Evolutionary conservation across 352 stramenopile species (phyloP).

Genomic region (Pythium scleroteichum): DNA sequence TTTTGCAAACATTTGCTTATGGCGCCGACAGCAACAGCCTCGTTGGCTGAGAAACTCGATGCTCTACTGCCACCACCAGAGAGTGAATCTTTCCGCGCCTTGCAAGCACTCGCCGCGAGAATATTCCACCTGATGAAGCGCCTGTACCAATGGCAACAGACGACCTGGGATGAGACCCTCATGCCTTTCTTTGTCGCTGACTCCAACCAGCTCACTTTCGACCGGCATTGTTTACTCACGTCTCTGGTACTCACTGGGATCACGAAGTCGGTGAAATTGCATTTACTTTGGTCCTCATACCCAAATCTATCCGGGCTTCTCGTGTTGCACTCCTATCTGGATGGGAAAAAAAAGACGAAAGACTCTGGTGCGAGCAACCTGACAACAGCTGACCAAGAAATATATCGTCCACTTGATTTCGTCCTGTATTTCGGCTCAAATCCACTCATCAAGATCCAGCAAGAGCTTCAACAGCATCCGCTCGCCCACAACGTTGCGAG

Average conservation of each 20-base stretch:
- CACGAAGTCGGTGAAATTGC: slow-evolving; percentile 58
- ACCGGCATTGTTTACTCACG: slow-evolving; percentile 56
- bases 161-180: slow-evolving; percentile 40
- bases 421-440: slow-evolving; percentile 60
- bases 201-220: slow-evolving; percentile 39
- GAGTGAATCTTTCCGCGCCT: slow-evolving; percentile 5
- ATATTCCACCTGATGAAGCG: slow-evolving; percentile 66
- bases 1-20: slow-evolving; percentile 55
- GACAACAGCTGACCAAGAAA: slow-evolving; percentile 13
- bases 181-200: slow-evolving; percentile 45
- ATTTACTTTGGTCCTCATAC: slow-evolving; percentile 61
- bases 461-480: slow-evolving; percentile 52
- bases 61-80: slow-evolving; percentile 16
- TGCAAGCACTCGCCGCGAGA: slow-evolving; percentile 34
- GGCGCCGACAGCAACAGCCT: slow-evolving; percentile 2
- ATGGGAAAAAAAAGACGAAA: slow-evolving; percentile 19
- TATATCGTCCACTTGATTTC: slow-evolving; percentile 52
- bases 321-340: slow-evolving; percentile 39
- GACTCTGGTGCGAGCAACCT: background rate
- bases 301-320: slow-evolving; percentile 43
- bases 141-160: slow-evolving; percentile 63
- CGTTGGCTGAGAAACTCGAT: slow-evolving; percentile 29
- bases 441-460: slow-evolving; percentile 55
- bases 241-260: slow-evolving; percentile 53
- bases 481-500: slow-evolving; percentile 31